phyloP scores from a whole-genome alignment of 2,329 filamentous ascomycete species.

The Pseudocercospora macadamiae region DNA sequence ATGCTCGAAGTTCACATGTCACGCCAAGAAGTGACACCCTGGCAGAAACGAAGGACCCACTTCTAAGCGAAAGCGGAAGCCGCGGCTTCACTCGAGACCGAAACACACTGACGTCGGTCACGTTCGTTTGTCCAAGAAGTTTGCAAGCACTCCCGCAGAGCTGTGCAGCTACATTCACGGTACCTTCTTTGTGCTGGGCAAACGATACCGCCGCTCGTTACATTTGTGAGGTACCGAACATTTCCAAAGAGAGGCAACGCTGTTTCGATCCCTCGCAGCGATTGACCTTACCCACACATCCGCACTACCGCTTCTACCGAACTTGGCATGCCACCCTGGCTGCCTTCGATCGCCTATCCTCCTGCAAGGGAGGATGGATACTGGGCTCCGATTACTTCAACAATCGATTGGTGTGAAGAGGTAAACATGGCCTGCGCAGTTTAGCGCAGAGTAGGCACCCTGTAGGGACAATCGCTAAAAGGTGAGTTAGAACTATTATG shows the following conservation, averaged over 20 bases:
- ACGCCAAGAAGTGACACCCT: background rate
- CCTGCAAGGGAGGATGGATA: constrained; percentile 36
- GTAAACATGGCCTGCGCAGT: constrained; percentile 42
- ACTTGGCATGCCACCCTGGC: constrained; percentile 42
- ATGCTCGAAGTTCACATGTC: background rate
- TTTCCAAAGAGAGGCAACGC: background rate
- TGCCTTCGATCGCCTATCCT: constrained; percentile 37
- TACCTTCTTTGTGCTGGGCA: background rate
- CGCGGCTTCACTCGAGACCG: no score
- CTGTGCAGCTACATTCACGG: background rate
- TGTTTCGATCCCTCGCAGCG: constrained; percentile 5
- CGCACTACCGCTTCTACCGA: constrained; percentile 4
- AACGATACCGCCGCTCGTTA: constrained; percentile 2
- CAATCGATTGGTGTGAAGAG: constrained; percentile 81
- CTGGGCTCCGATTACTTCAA: constrained; percentile 72
- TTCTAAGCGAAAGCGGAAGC: background rate
- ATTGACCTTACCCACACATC: constrained; percentile 8
- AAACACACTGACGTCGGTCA: background rate
- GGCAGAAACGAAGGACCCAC: no score
- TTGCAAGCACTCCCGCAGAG: background rate
- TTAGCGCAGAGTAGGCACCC: background rate
- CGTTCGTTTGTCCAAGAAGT: background rate
- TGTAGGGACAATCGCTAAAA: background rate
- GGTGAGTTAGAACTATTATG: constrained; percentile 69
- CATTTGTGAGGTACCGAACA: background rate